These are phyloP conservation scores for Colletotrichum viniferum DNA, from an alignment of 2,329 filamentous ascomycete genomes.

Conservation along the genomic window DNA sequence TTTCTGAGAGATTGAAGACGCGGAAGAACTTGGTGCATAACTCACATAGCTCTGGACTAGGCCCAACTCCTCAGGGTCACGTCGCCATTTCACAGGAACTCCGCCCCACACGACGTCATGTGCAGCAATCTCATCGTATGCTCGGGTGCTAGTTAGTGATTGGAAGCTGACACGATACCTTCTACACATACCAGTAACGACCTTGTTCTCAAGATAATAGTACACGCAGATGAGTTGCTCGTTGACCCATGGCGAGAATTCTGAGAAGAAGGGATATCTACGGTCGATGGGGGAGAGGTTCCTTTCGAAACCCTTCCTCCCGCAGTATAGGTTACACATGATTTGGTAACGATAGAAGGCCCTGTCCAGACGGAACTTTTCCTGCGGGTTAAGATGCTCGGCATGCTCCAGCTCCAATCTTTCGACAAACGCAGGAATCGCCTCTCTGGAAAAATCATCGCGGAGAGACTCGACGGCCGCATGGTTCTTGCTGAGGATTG, in stretches of 20 bases:
- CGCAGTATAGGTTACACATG: not conserved
- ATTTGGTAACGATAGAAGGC: not conserved
- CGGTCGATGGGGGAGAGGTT: too few species aligned
- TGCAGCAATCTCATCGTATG: not conserved
- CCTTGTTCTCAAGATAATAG: not conserved
- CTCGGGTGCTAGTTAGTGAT: not conserved
- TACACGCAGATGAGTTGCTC: not conserved
- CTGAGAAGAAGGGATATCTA: not conserved
- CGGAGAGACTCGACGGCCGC: not conserved
- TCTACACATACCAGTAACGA: not conserved
- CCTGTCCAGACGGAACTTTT: not conserved
- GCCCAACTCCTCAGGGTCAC: not conserved
- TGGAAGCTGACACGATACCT: not conserved
- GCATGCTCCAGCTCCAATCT: not conserved
- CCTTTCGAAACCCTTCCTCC: not conserved
- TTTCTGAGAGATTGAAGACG: not conserved
- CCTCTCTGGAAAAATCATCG: not conserved
- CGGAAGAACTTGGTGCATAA: not conserved
- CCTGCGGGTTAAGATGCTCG: not conserved
- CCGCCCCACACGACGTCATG: not conserved
- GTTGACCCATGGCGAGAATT: not conserved
- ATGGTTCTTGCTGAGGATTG: not conserved
- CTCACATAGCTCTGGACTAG: not conserved
- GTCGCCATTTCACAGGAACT: not conserved
- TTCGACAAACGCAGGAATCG: not conserved